Evolutionary conservation across 2,329 filamentous ascomycete species (phyloP), one percentile per base, ranked within the genome.

Genomic region (Colletotrichum sp.): DNA sequence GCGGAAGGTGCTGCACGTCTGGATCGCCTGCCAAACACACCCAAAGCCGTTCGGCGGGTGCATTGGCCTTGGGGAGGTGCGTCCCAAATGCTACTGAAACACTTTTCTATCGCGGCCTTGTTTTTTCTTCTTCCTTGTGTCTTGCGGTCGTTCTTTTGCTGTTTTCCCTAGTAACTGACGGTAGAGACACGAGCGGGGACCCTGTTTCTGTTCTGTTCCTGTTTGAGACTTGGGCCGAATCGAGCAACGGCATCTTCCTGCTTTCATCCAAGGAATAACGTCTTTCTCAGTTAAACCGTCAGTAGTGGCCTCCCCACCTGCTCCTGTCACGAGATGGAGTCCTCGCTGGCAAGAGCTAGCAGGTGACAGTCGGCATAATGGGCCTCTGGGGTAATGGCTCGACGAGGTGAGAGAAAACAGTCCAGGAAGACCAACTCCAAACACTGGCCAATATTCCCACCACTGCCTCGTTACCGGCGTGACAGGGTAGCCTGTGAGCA

Each of bases 41-140:
- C 55, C 63, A 49, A 60, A 24, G 26, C 49, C 34, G 62, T 69
- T 55, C 67, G 67, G 28, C 65, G 59, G 21, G 34, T 63, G 49
- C 69, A 24, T 59, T 59, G 44, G 70, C 49, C 59, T 62, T 62
- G 28, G 18, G n/a, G n/a, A 10, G 62, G 62, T 72, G 72, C 69
- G 70, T 73, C 73, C 72, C 73, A 69, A 73, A 24, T 32, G 52
- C 59, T 44, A 59, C 70, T 69, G 70, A 76, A 76, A 74, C 70
- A 73, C 55, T 34, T 21, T 28, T 15, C 13, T 36, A 32, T 66
- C 34, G 63, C n/a, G 39, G 28, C 30, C 59, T 18, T 64, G 44
- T 44, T 65, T 32, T 57, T 68, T n/a, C 24, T 60, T 52, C 44
- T 52, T 52, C n/a, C n/a, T 52, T 49, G 10, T 21, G 18, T 49